Conservation (phyloP, 768 basidiomycete species). For the Tylopilus vinaceipallidus region DNA sequence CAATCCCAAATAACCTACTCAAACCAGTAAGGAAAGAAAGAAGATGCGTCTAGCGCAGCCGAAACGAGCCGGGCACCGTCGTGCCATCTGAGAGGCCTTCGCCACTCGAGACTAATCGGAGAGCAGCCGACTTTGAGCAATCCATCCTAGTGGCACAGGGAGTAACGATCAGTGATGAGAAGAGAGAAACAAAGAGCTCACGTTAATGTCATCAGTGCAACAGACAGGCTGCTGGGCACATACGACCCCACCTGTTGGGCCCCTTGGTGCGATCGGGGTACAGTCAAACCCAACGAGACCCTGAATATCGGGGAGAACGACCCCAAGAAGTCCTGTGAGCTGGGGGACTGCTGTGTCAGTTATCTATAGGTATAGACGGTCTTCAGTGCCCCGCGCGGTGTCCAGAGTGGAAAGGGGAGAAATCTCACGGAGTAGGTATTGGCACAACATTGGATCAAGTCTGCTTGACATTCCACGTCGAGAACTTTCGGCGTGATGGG, state of each 20-base stretch:
- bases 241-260: not conserved
- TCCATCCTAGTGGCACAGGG: constrained; percentile 1
- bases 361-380: not conserved
- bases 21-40: not conserved
- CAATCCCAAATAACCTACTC: not conserved
- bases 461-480: too few relatives aligned
- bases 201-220: constrained; percentile 11
- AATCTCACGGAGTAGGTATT: not conserved
- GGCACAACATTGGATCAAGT: too few relatives aligned
- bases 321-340: not conserved
- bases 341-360: not conserved
- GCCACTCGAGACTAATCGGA: constrained; percentile 2
- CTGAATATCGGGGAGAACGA: not conserved
- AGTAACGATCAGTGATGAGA: not conserved
- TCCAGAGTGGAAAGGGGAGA: not conserved
- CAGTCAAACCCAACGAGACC: constrained; percentile 12
- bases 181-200: not conserved
- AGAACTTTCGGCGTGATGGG: too few relatives aligned
- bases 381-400: too few relatives aligned
- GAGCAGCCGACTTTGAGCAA: constrained; percentile 14
- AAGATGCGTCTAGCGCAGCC: not conserved
- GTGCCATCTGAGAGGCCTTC: not conserved
- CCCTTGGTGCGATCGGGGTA: not conserved
- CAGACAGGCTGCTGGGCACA: constrained; percentile 19
- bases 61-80: not conserved